Base-by-base conservation (phyloP, 116 monocot species). In the Posidonia oceanica region DNA sequence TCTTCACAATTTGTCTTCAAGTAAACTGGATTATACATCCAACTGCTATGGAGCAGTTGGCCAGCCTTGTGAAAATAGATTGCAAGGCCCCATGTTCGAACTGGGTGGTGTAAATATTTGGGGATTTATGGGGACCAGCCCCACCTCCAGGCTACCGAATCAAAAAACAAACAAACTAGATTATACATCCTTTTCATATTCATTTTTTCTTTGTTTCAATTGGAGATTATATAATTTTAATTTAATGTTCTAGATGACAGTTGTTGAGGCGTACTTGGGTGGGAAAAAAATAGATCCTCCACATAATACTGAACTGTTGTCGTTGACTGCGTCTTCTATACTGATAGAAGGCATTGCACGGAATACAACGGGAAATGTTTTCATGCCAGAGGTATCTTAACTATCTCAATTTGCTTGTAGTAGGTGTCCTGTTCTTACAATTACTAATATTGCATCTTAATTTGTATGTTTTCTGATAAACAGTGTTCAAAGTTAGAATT, bases 311-410 rank as follows among this genome's bases (percentile, higher is more conserved):
- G 62, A 77, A 55, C 39, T 53, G 57, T 52, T 93, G 66, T 77
- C 88, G 63, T 37, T 86, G 16, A 17, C 59, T 39, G 70, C 76
- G 22, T 69, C 66, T 23, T 70, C 86, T 44, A 62, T 90, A 15
- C 41, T 99, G 40, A 66, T 93, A 73, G 94, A 99, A 77, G 99
- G 99, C 65, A 93, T 99, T 71, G 82, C 99, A 52, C 90, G 87
- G 12, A 99, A 99, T 77, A 88, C 99, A 66, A 86, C 83, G 11
- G 94, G 99, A 42, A 91, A 64, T 73, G 86, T 99, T 39, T 99
- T 81, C 81, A 81, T 79, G 69, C 83, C 99, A 67, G 85, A 93
- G 90, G 99, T 87, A 79, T 70, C 21, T 40, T 72, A 48, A 48
- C 48, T 48, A 48, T 48, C 7, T 48, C 48, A 48, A 48, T 48